Percentiles rank a stretch among this genome's conserved stretches.
Conservation (phyloP, 2,329 filamentous ascomycete genomes). For the Pseudocercospora eumusae region DNA sequence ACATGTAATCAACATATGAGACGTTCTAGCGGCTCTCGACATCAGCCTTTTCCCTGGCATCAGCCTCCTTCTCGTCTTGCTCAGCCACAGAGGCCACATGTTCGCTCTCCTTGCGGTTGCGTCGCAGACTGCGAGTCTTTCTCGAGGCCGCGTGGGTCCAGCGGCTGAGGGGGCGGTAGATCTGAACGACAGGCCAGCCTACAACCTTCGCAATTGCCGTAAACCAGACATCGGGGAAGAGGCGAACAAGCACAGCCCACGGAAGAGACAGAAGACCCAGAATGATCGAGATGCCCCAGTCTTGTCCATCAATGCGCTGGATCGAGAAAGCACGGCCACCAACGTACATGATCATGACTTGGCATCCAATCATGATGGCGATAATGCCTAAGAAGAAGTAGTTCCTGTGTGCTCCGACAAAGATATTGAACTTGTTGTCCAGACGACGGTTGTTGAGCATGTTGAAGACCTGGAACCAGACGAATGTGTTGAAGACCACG, state of each 20-base stretch:
- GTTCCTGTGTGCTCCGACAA: conserved; percentile 82
- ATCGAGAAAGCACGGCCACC: conserved; percentile 75
- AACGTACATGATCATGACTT: conserved; percentile 86
- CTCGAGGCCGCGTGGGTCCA: conserved; percentile 23
- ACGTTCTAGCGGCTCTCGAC: conserved; percentile 15
- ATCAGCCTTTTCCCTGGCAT: conserved; percentile 20
- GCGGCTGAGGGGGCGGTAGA: conserved; percentile 27
- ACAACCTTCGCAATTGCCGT: conserved; percentile 45
- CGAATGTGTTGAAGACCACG: conserved; percentile 95
- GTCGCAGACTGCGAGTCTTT: conserved; percentile 21
- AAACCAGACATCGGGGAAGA: conserved; percentile 73
- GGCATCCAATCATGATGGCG: conserved; percentile 80
- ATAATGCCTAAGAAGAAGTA: conserved; percentile 88
- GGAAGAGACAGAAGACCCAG: conserved; percentile 81
- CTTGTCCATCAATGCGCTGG: conserved; percentile 63
- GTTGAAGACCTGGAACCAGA: conserved; percentile 99
- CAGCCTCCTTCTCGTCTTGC: conserved; percentile 20
- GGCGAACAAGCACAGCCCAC: conserved; percentile 75
- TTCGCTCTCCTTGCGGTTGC: conserved; percentile 26
- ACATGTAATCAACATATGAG: neutral
- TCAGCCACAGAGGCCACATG: conserved; percentile 23
- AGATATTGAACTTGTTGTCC: conserved; percentile 94
- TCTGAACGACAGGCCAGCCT: conserved; percentile 38
- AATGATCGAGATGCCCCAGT: conserved; percentile 86
- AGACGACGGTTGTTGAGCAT: conserved; percentile 94